Percentiles rank a stretch among this genome's conserved stretches.
Evolutionary conservation across 2,329 filamentous ascomycete species (phyloP).

Genomic region (Nemania bipapillata): DNA sequence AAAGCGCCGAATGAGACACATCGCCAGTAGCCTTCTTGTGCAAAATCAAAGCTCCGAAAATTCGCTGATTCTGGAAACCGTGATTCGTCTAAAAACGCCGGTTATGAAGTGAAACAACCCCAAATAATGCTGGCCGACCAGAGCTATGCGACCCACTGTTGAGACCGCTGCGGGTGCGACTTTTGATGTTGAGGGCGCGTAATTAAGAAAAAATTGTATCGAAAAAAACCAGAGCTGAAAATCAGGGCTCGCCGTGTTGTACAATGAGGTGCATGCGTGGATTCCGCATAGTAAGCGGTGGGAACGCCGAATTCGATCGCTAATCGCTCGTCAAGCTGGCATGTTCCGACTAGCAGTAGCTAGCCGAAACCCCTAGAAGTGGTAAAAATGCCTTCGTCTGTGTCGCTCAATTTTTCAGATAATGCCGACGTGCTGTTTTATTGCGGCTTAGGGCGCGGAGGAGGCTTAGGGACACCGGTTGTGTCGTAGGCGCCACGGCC

Average conservation of each 20-base stretch:
- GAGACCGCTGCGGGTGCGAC: conserved; percentile 33
- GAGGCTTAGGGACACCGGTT: conserved; percentile 53
- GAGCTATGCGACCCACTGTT: conserved; percentile 36
- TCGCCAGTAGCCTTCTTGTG: neutral
- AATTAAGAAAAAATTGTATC: conserved; percentile 52
- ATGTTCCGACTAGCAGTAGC: conserved; percentile 26
- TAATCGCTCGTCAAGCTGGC: neutral
- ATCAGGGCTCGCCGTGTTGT: conserved; percentile 48
- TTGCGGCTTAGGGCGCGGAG: conserved; percentile 50
- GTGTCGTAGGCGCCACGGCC: conserved; percentile 53
- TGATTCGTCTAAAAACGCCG: conserved; percentile 45
- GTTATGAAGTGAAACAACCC: conserved; percentile 34
- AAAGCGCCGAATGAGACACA: conserved; percentile 2
- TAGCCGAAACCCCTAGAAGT: conserved; percentile 10
- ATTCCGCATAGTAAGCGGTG: conserved; percentile 42
- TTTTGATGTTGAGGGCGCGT: conserved; percentile 37
- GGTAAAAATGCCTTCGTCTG: too few relatives aligned
- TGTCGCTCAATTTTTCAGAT: too few relatives aligned
- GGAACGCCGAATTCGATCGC: conserved; percentile 28
- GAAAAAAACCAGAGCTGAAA: conserved; percentile 43
- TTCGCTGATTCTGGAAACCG: conserved; percentile 20
- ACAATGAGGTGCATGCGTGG: conserved; percentile 46
- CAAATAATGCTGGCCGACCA: conserved; percentile 9
- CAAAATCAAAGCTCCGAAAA: conserved; percentile 12
- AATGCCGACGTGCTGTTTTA: conserved; percentile 38